Evolutionary conservation across 768 basidiomycete genomes (phyloP), one percentile per base, ranked within the genome.

Genomic region (Lactarius evosmus): DNA sequence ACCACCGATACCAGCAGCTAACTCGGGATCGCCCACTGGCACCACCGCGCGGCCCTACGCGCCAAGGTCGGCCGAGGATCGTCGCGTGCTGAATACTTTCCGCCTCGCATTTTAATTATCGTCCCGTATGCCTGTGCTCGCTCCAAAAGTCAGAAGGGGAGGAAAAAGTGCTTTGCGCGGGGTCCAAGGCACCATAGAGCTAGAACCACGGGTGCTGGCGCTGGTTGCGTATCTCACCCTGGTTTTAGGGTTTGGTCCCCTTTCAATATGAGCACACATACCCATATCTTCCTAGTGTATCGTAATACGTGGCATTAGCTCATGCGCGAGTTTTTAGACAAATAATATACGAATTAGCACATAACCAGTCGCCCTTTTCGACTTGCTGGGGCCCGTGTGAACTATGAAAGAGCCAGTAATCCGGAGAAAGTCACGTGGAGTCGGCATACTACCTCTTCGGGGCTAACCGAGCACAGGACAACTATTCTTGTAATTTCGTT

Each of bases 41-140:
- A n/a, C 46, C 25, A 49, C 22, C 12, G 50, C 66, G 25, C 66
- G 68, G 52, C 68, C 65, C 22, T 75, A 74, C 64, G 70, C 67
- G 6, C 74, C 74, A 12, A 71, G 74, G 49, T 75, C 75, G 4
- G 67, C 73, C 5, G 75, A 76, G 60, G 75, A 76, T 58, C 71
- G 74, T 41, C 72, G 73, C 40, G 75, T 74, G 17, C 60, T 76
- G 8, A 74, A 72, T 57, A 71, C 74, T 51, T 76, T 76, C 69
- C 74, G 75, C 12, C 66, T 76, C 17, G 71, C 71, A 9, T 67
- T 75, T 34, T 76, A 61, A 70, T 60, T 29, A n/a, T 11, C 44
- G 41, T 40, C 36, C 58, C 54, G 30, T 44, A 25, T 33, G 19
- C 50, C 7, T 33, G 63, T 49, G 54, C 40, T 51, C 58, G 29